Evolutionary conservation across 2,329 filamentous ascomycete species (phyloP).

Genomic region (Hyphodiscus sp.): DNA sequence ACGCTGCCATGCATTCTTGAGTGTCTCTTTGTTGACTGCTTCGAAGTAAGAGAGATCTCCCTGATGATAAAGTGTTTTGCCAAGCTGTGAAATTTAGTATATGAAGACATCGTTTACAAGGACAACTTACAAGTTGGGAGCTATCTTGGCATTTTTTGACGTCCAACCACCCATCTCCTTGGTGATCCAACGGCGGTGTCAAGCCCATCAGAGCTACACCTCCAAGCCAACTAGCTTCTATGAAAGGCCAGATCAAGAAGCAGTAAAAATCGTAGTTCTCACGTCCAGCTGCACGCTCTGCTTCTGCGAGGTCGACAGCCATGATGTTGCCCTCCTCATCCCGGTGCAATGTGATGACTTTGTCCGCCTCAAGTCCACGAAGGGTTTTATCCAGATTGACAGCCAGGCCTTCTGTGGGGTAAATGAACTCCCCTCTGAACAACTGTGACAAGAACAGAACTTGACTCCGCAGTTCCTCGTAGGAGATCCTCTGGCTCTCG

Average conservation of each 20-base stretch:
- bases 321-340: slow-evolving; percentile 49
- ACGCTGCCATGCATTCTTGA: slow-evolving; percentile 85
- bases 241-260: slow-evolving; percentile 97
- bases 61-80: slow-evolving; percentile 96
- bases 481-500: slow-evolving; percentile 70
- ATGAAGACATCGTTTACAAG: neutral
- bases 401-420: slow-evolving; percentile 76
- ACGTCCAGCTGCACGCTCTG: slow-evolving; percentile 70
- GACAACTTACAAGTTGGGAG: slow-evolving; percentile 63
- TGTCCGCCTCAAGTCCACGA: slow-evolving; percentile 67
- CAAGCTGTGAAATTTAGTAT: slow-evolving; percentile 48
- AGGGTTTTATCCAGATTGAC: slow-evolving; percentile 78
- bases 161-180: slow-evolving; percentile 69
- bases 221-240: slow-evolving; percentile 89
- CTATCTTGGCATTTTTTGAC: slow-evolving; percentile 70
- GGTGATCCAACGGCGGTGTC: slow-evolving; percentile 56
- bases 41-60: slow-evolving; percentile 97
- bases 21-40: slow-evolving; percentile 94
- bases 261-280: slow-evolving; percentile 99
- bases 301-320: slow-evolving; percentile 66
- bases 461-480: slow-evolving; percentile 66
- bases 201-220: slow-evolving; percentile 83
- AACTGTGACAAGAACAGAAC: slow-evolving; percentile 87
- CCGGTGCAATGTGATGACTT: slow-evolving; percentile 64
- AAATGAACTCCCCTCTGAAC: slow-evolving; percentile 96